Evolutionary conservation across 2,329 filamentous ascomycete species (phyloP).

Genomic region (Sporothrix globosa): DNA sequence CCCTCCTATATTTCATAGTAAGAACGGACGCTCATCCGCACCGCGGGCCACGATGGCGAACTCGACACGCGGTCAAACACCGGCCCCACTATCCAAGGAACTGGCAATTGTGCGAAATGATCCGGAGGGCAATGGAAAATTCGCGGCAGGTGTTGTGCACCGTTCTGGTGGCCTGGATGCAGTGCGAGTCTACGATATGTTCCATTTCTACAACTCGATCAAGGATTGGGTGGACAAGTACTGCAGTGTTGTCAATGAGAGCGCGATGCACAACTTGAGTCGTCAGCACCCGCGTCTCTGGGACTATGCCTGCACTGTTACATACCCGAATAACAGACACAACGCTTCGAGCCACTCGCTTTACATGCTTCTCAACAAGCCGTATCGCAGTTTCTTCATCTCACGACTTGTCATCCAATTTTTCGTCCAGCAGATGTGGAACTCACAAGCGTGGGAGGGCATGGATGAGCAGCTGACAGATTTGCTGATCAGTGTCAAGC

Average conservation of each 20-base stretch:
- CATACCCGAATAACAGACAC: constrained; percentile 38
- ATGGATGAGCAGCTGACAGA: constrained; percentile 40
- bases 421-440: constrained; percentile 44
- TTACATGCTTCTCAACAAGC: constrained; percentile 42
- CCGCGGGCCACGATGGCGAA: neutral
- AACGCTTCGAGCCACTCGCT: constrained; percentile 43
- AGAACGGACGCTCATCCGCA: neutral
- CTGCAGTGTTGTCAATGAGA: constrained; percentile 13
- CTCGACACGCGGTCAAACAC: neutral
- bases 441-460: constrained; percentile 43
- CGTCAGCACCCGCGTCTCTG: constrained; percentile 40
- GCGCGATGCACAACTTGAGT: constrained; percentile 26
- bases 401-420: constrained; percentile 47
- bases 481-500: constrained; percentile 37
- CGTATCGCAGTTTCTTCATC: constrained; percentile 45
- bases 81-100: neutral
- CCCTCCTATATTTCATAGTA: neutral
- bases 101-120: constrained; percentile 11
- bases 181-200: constrained; percentile 32
- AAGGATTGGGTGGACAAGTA: constrained; percentile 35
- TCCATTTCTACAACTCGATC: constrained; percentile 35
- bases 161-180: constrained; percentile 15
- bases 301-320: constrained; percentile 45
- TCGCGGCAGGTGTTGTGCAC: constrained; percentile 24
- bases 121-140: neutral